Conservation (phyloP, 2,329 filamentous ascomycete species). For the Grosmannia clavigera region DNA sequence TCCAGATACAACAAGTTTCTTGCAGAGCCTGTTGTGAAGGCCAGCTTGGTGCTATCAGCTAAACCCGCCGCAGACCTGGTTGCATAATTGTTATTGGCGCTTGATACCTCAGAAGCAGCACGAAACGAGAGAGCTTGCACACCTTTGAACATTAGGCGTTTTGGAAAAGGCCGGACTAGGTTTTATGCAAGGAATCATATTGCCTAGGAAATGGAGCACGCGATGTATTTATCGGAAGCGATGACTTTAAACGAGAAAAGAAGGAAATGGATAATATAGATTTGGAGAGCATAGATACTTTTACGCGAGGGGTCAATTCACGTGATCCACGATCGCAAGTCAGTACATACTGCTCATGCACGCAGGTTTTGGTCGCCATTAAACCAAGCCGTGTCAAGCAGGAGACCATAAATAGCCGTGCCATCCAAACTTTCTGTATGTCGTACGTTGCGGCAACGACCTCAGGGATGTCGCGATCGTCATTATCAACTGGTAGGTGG, state of each 20-base stretch:
- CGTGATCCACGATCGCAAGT: too few relatives aligned
- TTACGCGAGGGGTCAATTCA: too few relatives aligned
- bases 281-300: too few relatives aligned
- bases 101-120: neutral
- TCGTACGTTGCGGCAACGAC: slow-evolving; percentile 19
- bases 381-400: slow-evolving; percentile 12
- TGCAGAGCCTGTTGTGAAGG: slow-evolving; percentile 13
- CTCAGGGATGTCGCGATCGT: slow-evolving; percentile 17
- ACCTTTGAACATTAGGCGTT: neutral
- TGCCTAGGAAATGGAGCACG: neutral
- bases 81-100: neutral
- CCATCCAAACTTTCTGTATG: slow-evolving; percentile 10
- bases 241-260: neutral
- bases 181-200: neutral
- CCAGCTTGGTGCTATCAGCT: neutral
- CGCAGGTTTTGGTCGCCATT: neutral
- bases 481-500: slow-evolving; percentile 18
- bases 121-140: neutral
- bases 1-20: slow-evolving; percentile 84
- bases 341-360: too few relatives aligned
- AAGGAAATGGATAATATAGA: neutral
- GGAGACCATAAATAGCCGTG: slow-evolving; percentile 9
- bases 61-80: neutral
- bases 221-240: neutral
- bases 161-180: neutral